Conservation (phyloP, 805 yeast genomes). For the Jamesozyma gamospora region DNA sequence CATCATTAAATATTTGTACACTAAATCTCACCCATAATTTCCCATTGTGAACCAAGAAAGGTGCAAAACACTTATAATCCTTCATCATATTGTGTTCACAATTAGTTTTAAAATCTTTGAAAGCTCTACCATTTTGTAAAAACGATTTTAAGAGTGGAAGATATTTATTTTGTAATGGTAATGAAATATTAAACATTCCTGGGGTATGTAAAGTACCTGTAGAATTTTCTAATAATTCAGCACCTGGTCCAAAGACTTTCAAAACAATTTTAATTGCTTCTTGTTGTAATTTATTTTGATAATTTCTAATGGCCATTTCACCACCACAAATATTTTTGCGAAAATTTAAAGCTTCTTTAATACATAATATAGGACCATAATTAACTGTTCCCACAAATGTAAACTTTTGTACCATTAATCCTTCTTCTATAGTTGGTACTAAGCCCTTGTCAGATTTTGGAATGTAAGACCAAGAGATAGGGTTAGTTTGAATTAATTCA, state of each 20-base stretch:
- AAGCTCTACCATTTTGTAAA: constrained; percentile 10
- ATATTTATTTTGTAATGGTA: constrained; percentile 32
- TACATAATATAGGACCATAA: constrained; percentile 34
- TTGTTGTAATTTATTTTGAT: constrained; percentile 38
- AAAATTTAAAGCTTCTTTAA: constrained; percentile 45
- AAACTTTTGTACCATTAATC: constrained; percentile 30
- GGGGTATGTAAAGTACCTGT: constrained; percentile 10
- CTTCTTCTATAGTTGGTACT: not conserved
- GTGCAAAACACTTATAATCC: constrained; percentile 40
- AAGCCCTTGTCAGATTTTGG: constrained; percentile 1
- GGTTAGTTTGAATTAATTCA: constrained; percentile 41
- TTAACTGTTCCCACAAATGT: constrained; percentile 41
- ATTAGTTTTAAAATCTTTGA: constrained; percentile 10
- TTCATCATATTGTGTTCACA: constrained; percentile 17
- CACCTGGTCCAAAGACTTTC: constrained; percentile 32
- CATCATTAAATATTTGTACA: constrained; percentile 51
- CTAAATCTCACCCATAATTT: constrained; percentile 41
- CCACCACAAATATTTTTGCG: constrained; percentile 44
- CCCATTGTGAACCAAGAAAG: constrained; percentile 35
- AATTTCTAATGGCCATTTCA: constrained; percentile 39
- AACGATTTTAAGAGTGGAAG: constrained; percentile 9
- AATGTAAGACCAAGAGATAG: constrained; percentile 38
- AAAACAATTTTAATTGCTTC: constrained; percentile 35
- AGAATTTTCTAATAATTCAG: constrained; percentile 24
- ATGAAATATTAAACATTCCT: constrained; percentile 30